phyloP scores from a whole-genome alignment of 73 alveolate species.

The Tetrahymena borealis region DNA sequence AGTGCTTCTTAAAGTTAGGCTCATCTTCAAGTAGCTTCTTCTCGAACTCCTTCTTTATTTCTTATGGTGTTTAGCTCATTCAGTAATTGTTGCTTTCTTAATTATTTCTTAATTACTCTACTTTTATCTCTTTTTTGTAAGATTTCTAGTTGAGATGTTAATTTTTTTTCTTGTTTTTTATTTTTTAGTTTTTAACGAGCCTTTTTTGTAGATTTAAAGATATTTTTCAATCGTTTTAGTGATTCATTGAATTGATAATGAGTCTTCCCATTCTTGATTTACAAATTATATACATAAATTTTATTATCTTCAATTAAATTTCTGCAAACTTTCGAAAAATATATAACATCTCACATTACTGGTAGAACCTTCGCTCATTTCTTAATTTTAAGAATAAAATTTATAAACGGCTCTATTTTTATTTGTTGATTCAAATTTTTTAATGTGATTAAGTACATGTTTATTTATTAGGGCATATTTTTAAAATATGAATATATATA shows the following conservation, averaged over 20 bases:
- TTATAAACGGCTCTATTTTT: slow-evolving; percentile 1
- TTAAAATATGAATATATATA: no score
- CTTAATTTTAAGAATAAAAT: not conserved
- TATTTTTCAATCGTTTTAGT: not conserved
- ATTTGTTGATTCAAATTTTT: not conserved
- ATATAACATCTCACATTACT: no score
- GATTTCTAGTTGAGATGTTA: not conserved
- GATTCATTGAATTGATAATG: not conserved
- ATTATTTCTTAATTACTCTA: not conserved
- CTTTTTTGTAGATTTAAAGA: not conserved
- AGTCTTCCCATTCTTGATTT: not conserved
- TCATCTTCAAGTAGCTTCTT: not conserved
- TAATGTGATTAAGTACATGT: no score
- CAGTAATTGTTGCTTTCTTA: no score
- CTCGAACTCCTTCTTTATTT: not conserved
- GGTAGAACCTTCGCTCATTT: not conserved
- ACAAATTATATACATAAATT: not conserved
- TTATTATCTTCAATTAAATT: not conserved
- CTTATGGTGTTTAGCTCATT: not conserved
- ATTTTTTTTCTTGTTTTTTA: not conserved
- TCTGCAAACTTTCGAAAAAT: no score
- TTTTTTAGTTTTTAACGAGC: not conserved
- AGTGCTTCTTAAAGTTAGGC: not conserved
- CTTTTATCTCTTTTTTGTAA: not conserved
- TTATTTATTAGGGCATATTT: no score